Base-by-base conservation (phyloP, 2,329 filamentous ascomycete genomes). In the Xylariales sp. region DNA sequence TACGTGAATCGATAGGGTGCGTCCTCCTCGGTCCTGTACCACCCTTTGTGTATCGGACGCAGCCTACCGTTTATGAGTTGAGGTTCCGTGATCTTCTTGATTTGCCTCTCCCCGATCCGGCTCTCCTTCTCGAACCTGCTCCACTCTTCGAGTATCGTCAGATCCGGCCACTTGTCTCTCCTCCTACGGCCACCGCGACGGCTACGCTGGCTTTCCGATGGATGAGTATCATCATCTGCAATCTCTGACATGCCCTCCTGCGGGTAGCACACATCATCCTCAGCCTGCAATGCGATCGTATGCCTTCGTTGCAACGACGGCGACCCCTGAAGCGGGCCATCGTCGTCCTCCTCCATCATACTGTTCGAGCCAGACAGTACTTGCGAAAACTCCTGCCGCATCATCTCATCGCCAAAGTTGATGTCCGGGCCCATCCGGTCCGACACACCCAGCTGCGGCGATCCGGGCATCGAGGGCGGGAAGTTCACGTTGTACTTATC, bases 1-100 rank as follows among this genome's bases (percentile, higher is more conserved):
- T 98, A 98, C 0, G 93, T 97, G 61, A 96, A 98, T 19, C 93
- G 80, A 61, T 94, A 97, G 0, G 93, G 93, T 0, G 84, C 81
- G 50, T 96, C 91, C 46, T 95, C 90, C 49, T 93, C 87, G 40
- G 87, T 82, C 28, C 85, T 79, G 60, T 88, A 91, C 91, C 91
- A 98, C 11, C 78, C 78, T 51, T 77, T 78, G 48, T 86, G 82
- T 28, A 87, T 80, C 10, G 90, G 89, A 4, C 93, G 82, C 32
- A 98, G 68, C 40, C 93, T 80, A 1, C 93, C 93, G 45, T 91
- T 91, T 45, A 98, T 84, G 51, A 97, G 79, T 56, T 96, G 82
- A 8, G 93, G 93, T 59, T 98, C 93, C 5, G 85, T 94, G 50
- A 97, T 91, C 61, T 86, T 93, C 68, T 95, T 95, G 34, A 86